phyloP scores from a whole-genome alignment of 192 early-diverging fungal species.

The Mortierella hygrophila region DNA sequence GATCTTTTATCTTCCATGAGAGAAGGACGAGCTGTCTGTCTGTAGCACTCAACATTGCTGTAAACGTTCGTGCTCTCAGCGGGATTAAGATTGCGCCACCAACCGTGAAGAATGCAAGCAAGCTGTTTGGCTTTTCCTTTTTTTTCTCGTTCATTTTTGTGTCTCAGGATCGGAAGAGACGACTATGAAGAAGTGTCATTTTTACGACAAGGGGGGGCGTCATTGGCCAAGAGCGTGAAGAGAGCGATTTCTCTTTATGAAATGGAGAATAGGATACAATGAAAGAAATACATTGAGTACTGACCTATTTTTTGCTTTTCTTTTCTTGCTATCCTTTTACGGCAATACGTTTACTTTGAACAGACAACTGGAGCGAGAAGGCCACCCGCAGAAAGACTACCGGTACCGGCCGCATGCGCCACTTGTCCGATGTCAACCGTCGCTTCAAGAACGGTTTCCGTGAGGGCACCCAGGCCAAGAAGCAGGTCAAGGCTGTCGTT shows the following conservation, averaged over 20 bases:
- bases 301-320: conserved; percentile 1
- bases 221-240: not conserved
- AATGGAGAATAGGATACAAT: not conserved
- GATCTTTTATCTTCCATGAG: not conserved
- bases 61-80: not conserved
- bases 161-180: not conserved
- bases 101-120: not conserved
- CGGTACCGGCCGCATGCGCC: conserved; percentile 97
- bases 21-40: not conserved
- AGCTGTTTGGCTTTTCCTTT: not conserved
- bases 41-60: not conserved
- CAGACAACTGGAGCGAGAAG: conserved; percentile 97
- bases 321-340: not conserved
- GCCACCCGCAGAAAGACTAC: conserved; percentile 98
- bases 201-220: not conserved
- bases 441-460: conserved; percentile 99
- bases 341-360: not conserved
- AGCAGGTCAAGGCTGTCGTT: conserved; percentile 52
- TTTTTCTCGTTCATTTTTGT: not conserved
- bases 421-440: conserved; percentile 93
- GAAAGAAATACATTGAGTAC: not conserved
- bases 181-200: not conserved
- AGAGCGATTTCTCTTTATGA: not conserved
- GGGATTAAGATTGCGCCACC: conserved; percentile 2
- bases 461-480: conserved; percentile 72